phyloP scores from a whole-genome alignment of 2,329 filamentous ascomycete species.

The Alternaria viburni region DNA sequence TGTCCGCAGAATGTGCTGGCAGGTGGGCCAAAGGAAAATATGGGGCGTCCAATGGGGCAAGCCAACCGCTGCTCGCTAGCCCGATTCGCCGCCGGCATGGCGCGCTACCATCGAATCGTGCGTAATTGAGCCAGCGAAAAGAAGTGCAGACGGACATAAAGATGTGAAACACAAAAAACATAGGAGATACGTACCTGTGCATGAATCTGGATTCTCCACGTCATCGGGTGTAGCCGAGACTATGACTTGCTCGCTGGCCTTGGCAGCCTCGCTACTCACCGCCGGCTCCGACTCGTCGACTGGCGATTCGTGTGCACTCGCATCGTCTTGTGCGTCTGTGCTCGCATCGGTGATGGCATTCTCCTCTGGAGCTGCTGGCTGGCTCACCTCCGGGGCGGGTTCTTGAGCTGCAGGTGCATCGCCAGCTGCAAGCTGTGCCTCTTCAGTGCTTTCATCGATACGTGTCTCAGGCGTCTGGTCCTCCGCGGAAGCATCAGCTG shows the following conservation, averaged over 20 bases:
- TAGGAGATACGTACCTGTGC: slow-evolving; percentile 26
- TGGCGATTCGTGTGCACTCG: neutral
- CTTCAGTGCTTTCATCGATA: neutral
- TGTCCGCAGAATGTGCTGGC: slow-evolving; percentile 19
- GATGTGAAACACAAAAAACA: slow-evolving; percentile 5
- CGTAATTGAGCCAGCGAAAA: slow-evolving; percentile 2
- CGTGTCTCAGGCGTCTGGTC: neutral
- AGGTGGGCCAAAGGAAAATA: slow-evolving; percentile 19
- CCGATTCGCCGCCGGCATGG: slow-evolving; percentile 18
- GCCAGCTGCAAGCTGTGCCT: neutral
- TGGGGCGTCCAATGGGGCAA: slow-evolving; percentile 17
- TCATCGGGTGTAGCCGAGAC: slow-evolving; percentile 8
- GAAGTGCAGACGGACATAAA: slow-evolving; percentile 6
- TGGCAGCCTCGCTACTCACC: neutral
- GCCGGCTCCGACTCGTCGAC: neutral
- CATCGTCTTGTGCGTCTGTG: slow-evolving; percentile 3
- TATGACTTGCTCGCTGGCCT: slow-evolving; percentile 5
- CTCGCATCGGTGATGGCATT: neutral
- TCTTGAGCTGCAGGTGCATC: neutral
- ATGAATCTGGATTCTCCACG: slow-evolving; percentile 4
- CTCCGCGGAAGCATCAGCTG: neutral
- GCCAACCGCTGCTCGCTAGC: slow-evolving; percentile 19
- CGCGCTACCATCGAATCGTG: slow-evolving; percentile 17
- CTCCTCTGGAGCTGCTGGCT: neutral
- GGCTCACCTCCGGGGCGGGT: neutral